These are phyloP conservation scores for Metschnikowia arizonensis DNA, from an alignment of 805 yeast species.

Conservation along the genomic window DNA sequence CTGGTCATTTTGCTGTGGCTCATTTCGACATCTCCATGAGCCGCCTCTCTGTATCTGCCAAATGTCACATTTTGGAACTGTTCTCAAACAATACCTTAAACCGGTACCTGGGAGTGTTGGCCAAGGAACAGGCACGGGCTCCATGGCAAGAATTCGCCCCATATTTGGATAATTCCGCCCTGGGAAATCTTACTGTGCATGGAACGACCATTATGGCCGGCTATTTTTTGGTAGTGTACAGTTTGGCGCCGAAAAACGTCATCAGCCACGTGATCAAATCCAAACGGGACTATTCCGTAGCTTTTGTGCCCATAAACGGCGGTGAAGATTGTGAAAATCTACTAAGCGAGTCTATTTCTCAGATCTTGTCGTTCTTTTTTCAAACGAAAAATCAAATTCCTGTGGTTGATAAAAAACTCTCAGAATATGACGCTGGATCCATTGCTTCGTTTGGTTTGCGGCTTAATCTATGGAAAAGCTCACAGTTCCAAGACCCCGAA, in stretches of 20 bases:
- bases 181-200: slow-evolving; percentile 23
- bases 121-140: slow-evolving; percentile 15
- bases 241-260: slow-evolving; percentile 10
- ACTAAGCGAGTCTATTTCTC: not conserved
- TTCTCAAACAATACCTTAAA: slow-evolving; percentile 22
- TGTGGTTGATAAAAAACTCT: not conserved
- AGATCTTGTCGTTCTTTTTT: not conserved
- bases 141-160: slow-evolving; percentile 14
- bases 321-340: not conserved
- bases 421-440: slow-evolving; percentile 1
- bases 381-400: not conserved
- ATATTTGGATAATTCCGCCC: slow-evolving; percentile 22
- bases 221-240: slow-evolving; percentile 10
- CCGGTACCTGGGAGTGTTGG: slow-evolving; percentile 11
- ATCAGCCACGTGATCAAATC: slow-evolving; percentile 24
- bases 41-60: not conserved
- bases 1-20: slow-evolving; percentile 10
- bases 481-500: slow-evolving; percentile 6
- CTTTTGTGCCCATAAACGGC: slow-evolving; percentile 6
- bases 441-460: slow-evolving; percentile 14
- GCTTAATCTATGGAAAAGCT: slow-evolving; percentile 17
- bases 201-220: slow-evolving; percentile 10
- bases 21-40: not conserved
- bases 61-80: slow-evolving; percentile 7
- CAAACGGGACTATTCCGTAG: slow-evolving; percentile 10